phyloP scores from a whole-genome alignment of 441 rosid genomes.

The Populus hybrid region DNA sequence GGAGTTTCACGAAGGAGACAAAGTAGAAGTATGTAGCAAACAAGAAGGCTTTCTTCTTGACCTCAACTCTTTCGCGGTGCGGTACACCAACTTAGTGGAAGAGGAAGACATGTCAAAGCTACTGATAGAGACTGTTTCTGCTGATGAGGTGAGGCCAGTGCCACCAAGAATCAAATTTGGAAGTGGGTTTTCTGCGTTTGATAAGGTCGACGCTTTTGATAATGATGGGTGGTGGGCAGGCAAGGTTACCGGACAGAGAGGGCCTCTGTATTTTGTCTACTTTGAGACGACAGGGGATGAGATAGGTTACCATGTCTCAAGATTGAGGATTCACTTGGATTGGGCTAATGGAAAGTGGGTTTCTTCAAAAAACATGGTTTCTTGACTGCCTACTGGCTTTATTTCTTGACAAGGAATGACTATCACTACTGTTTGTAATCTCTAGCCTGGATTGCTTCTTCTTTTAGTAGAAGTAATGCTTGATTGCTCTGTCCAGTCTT shows the following conservation, averaged over 20 bases:
- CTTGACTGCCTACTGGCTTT: background rate
- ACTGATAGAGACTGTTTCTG: background rate
- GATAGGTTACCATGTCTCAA: background rate
- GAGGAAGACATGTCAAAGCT: background rate
- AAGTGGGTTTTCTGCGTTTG: background rate
- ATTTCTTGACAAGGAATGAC: background rate
- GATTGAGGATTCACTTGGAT: background rate
- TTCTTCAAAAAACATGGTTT: background rate
- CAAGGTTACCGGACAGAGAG: background rate
- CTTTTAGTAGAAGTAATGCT: too few species aligned
- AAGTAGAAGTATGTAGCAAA: background rate
- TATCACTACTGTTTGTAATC: too few species aligned
- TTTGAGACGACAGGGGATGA: background rate
- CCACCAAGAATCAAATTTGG: background rate
- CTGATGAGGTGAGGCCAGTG: background rate
- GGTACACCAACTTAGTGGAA: background rate
- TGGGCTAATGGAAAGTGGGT: slow-evolving; percentile 1
- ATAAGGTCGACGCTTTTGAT: slow-evolving; percentile 7
- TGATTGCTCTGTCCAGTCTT: too few species aligned
- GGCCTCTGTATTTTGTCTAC: background rate
- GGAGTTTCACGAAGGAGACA: background rate
- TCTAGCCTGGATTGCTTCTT: too few species aligned
- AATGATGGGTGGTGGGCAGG: slow-evolving; percentile 17
- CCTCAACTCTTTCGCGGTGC: background rate
- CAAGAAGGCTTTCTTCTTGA: slow-evolving; percentile 4